Evolutionary conservation across 106 monocot genomes (phyloP), one percentile per base, ranked within the genome.

Genomic region (Dendrobium huoshanense): DNA sequence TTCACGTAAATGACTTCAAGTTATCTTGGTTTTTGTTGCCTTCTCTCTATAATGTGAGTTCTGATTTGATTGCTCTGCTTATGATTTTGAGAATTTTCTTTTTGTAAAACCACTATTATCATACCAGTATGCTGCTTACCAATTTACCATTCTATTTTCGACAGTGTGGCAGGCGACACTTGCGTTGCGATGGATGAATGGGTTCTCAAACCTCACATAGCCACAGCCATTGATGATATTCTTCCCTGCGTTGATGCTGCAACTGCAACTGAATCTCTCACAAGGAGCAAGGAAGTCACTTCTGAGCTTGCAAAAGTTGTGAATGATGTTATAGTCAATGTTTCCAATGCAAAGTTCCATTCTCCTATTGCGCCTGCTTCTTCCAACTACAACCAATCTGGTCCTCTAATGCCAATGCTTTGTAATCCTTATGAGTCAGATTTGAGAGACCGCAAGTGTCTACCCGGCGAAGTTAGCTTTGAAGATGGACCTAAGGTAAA

Each of bases 151-250:
- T 77, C 33, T 17, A 27, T 67, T 64, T 67, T 67, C 64, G 31
- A 29, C 87, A 99, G 98, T 79, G 92, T 93, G 27, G 80, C 91
- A 43, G 82, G 59, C 0, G 98, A 99, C 75, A 85, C 92, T 7
- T 99, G 98, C 75, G 88, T 99, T 44, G 89, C 98, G 9, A 99
- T 99, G 98, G 89, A 95, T 70, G 98, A 99, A 7, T 99, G 98
- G 98, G 92, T 93, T 18, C 79, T 29, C 40, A 82, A 84, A 45
- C 95, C 98, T 77, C 92, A 88, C 0, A 88, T 64, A 6, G 89
- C 87, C 51, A 99, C 95, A 27, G 87, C 98, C 19, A 73, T 99
- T 31, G 98, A 92, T 54, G 91, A 95, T 40, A 91, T 99, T 78
- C 84, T 99, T 51, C 98, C 98, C 1, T 99, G 98, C 64, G 87